These are phyloP conservation scores for Hygrophila difformis DNA, from an alignment of 257 asterid genomes.

Conservation along the genomic window DNA sequence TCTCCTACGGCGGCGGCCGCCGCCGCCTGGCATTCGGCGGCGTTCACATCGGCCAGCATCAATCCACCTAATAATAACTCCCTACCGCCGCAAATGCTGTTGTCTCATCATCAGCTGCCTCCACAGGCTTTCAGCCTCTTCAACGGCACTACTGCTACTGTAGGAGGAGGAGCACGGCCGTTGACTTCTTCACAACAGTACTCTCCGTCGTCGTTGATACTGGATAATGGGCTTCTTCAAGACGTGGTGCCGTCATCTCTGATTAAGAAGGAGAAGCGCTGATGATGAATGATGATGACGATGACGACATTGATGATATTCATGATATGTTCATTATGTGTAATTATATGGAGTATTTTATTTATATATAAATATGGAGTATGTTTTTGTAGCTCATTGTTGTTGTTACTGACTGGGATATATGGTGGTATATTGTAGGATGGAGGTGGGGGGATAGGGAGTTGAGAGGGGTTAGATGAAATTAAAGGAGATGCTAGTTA, in stretches of 20 bases:
- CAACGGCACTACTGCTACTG: slow-evolving; percentile 5
- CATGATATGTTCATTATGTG: no score
- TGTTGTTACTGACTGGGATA: slow-evolving; percentile 2
- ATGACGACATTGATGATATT: no score
- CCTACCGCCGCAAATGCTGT: slow-evolving; percentile 5
- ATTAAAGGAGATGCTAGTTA: no score
- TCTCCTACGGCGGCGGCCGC: slow-evolving; percentile 12
- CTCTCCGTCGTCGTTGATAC: slow-evolving; percentile 14
- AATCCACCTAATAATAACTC: no score
- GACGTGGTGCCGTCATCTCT: slow-evolving; percentile 41
- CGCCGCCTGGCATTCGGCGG: not conserved
- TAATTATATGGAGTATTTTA: no score
- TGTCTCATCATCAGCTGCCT: slow-evolving; percentile 10
- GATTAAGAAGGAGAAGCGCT: slow-evolving; percentile 22
- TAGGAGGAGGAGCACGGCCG: no score
- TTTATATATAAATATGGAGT: not conserved
- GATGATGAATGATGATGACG: not conserved
- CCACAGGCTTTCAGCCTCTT: no score
- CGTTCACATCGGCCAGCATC: slow-evolving; percentile 2
- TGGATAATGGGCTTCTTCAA: slow-evolving; percentile 46
- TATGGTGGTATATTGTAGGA: no score
- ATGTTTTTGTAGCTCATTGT: not conserved
- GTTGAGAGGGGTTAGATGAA: no score
- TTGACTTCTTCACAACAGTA: no score
- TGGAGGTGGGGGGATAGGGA: no score